phyloP scores from a whole-genome alignment of 345 rosid species.

The Gossypium ekmanianum region DNA sequence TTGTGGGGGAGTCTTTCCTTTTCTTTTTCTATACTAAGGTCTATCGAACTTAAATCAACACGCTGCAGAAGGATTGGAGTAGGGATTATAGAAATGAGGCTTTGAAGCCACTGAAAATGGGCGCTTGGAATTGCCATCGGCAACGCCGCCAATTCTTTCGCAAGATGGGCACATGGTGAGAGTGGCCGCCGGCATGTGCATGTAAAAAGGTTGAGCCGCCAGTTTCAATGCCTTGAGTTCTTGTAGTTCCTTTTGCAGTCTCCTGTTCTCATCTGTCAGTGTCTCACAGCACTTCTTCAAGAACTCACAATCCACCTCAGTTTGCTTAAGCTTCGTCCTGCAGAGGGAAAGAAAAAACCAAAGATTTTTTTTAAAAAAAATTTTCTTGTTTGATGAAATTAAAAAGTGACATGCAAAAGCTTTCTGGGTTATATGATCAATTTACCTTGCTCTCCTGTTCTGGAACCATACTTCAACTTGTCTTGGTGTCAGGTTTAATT shows the following conservation, averaged over 20 bases:
- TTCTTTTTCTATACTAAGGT: background rate
- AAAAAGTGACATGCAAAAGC: background rate
- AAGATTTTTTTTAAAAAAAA: background rate
- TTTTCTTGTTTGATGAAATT: background rate
- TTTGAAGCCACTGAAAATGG: constrained; percentile 54
- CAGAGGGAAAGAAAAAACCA: background rate
- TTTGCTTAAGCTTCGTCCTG: constrained; percentile 98
- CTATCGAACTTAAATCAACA: constrained; percentile 36
- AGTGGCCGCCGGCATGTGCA: constrained; percentile 83
- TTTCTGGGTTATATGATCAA: background rate
- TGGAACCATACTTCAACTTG: constrained; percentile 99
- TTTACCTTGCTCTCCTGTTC: constrained; percentile 95
- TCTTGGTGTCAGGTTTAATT: constrained; percentile 80
- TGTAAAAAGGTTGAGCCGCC: constrained; percentile 57
- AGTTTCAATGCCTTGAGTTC: constrained; percentile 65
- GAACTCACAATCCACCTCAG: constrained; percentile 91
- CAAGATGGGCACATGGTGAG: constrained; percentile 79
- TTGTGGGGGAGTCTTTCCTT: constrained; percentile 24
- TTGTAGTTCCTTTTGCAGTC: constrained; percentile 88
- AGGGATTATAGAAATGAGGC: constrained; percentile 64
- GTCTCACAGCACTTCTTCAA: constrained; percentile 91
- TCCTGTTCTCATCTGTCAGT: constrained; percentile 85
- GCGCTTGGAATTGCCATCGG: constrained; percentile 30
- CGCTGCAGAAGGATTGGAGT: constrained; percentile 80
- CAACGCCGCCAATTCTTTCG: constrained; percentile 58